Conservation (phyloP, 2,329 filamentous ascomycete genomes). For the Colletotrichum sansevieriae region DNA sequence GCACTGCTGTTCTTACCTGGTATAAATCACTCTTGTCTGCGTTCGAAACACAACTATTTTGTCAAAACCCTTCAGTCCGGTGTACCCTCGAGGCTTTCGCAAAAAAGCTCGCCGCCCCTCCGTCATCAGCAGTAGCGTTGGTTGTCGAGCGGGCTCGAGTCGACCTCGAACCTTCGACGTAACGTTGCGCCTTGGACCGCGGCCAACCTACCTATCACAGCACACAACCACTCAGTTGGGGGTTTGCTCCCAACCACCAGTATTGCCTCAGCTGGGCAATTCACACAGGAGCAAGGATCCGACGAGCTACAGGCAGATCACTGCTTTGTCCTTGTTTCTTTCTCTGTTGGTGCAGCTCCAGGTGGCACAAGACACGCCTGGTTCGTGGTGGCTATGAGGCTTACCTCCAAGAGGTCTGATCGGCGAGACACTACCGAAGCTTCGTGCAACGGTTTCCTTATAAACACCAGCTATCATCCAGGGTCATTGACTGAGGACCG, state of each 20-base stretch:
- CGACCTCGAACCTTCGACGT: constrained; percentile 33
- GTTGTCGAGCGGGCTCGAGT: constrained; percentile 16
- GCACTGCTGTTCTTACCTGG: background rate
- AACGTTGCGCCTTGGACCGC: constrained; percentile 34
- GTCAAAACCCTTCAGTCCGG: constrained; percentile 1
- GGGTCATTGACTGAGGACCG: background rate
- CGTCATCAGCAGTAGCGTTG: constrained; percentile 24
- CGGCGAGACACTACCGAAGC: constrained; percentile 4
- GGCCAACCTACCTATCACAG: constrained; percentile 14
- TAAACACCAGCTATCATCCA: constrained; percentile 20
- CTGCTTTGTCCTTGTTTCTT: constrained; percentile 12
- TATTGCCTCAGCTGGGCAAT: constrained; percentile 1
- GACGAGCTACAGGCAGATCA: background rate
- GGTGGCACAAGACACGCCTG: constrained; percentile 16
- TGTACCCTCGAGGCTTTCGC: constrained; percentile 15
- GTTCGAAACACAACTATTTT: background rate
- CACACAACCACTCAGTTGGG: constrained; percentile 13
- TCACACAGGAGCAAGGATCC: constrained; percentile 2
- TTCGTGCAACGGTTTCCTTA: constrained; percentile 9
- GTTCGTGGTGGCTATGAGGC: constrained; percentile 22
- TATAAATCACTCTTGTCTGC: constrained; percentile 19
- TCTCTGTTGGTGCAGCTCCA: constrained; percentile 18
- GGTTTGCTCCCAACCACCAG: constrained; percentile 32
- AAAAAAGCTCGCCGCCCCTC: constrained; percentile 30
- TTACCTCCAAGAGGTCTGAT: background rate